phyloP scores from a whole-genome alignment of 768 basidiomycete species.

The Termitomyces sp. region DNA sequence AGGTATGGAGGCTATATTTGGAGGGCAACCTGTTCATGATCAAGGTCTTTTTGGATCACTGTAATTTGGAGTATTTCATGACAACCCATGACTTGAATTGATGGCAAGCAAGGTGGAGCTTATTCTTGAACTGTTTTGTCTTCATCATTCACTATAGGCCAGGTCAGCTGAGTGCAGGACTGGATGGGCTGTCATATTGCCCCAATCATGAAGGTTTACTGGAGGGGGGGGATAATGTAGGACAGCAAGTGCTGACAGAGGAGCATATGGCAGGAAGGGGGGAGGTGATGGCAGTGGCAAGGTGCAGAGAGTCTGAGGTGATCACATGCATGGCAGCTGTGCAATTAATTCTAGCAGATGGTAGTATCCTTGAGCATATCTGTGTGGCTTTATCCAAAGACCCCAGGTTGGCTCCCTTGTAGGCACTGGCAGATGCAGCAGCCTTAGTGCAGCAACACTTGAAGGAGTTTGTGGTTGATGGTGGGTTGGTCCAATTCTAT shows the following conservation, averaged over 20 bases:
- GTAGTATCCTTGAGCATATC: neutral
- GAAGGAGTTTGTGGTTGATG: constrained; percentile 1
- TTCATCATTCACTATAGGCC: too few species aligned
- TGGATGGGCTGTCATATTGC: neutral
- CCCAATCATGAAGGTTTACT: neutral
- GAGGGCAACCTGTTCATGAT: too few species aligned
- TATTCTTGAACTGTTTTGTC: too few species aligned
- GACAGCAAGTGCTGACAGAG: neutral
- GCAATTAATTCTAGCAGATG: neutral
- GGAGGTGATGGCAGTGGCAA: neutral
- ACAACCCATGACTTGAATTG: too few species aligned
- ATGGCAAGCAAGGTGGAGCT: too few species aligned
- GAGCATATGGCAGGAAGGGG: neutral
- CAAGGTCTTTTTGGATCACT: too few species aligned
- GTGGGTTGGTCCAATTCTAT: too few species aligned
- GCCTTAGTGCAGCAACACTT: neutral
- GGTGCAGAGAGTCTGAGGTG: neutral
- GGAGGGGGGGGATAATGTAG: neutral
- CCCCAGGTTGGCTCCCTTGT: neutral
- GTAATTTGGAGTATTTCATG: too few species aligned
- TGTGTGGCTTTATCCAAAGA: neutral
- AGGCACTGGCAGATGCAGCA: too few species aligned
- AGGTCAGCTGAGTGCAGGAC: too few species aligned
- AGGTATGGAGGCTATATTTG: too few species aligned
- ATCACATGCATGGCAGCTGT: neutral